Base-by-base conservation (phyloP, 129 eudicot species). In the Cynara cardunculus region DNA sequence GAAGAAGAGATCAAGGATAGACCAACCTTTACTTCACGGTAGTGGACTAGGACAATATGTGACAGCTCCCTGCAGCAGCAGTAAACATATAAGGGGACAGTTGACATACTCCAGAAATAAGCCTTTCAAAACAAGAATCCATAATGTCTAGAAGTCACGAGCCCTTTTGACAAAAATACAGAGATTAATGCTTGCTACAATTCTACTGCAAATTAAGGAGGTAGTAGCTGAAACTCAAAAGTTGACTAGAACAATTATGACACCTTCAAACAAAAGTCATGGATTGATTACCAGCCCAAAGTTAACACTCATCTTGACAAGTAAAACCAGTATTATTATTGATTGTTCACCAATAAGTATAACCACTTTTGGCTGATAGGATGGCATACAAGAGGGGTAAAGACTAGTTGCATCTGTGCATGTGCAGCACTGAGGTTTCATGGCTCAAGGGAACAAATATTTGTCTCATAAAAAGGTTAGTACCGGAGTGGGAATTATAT, bases 1-100 rank as follows among this genome's bases (percentile, higher is more conserved):
- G 34, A 78, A n/a, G 32, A 67, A 62, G 12, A 27, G 26, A 66
- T 59, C 26, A 72, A 64, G 64, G 39, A 83, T 26, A 79, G 39
- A 71, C 82, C 62, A 83, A 95, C 99, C 99, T 92, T 92, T 37
- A 95, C 99, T 87, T 92, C 97, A 83, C 93, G 96, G 89, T 95
- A 95, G 85, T 95, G 99, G 80, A 95, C 99, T 71, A 95, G 91
- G 68, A 95, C 99, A 66, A 95, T 95, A 85, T 95, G 87, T 62
- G 96, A 89, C 25, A 85, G 88, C 82, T 89, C 99, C 94, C 99
- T 95, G 97, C 82, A 87, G 69, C 68, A 88, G 30, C 56, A 74
- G 75, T 81, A 67, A 78, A 79, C 37, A n/a, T 77, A 69, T 72
- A 75, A 82, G 80, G 5, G 80, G 80, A 35, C 22, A 32, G 32